Conservation (phyloP, 164 flowering plant species). For the Sextonia rubra region DNA sequence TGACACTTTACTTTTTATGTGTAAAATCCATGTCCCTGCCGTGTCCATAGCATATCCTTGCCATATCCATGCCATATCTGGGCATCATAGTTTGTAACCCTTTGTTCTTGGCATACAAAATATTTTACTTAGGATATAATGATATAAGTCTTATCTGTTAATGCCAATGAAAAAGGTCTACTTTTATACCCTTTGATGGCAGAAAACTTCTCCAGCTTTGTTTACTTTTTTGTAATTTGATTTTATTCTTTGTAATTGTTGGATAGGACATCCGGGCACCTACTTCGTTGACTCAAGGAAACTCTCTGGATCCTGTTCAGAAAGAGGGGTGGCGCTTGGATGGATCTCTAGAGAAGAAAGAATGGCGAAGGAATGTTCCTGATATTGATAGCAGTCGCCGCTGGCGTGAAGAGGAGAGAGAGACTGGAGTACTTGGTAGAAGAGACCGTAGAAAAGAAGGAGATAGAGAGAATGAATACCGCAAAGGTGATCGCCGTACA, state of each 20-base stretch:
- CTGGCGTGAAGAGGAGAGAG: constrained; percentile 99
- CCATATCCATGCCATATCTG: no score
- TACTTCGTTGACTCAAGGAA: constrained; percentile 27
- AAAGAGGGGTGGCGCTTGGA: constrained; percentile 78
- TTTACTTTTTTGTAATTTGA: neutral
- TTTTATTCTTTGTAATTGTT: neutral
- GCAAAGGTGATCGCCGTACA: constrained; percentile 42
- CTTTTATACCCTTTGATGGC: no score
- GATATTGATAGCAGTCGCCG: constrained; percentile 69
- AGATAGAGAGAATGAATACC: constrained; percentile 9
- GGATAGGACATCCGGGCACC: constrained; percentile 61
- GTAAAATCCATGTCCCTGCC: no score
- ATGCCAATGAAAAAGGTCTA: no score
- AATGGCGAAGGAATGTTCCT: constrained; percentile 58
- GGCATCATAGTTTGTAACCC: no score
- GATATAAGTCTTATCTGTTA: no score
- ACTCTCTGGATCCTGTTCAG: constrained; percentile 36
- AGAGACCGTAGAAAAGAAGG: constrained; percentile 74
- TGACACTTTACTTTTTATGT: no score
- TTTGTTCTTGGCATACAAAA: no score
- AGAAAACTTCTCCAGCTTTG: no score
- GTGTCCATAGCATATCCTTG: no score
- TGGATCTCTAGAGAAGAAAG: constrained; percentile 74
- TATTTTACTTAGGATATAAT: no score
- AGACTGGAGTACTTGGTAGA: constrained; percentile 73